Evolutionary conservation across 148 eudicot species (phyloP).

Genomic region (Silene latifolia): DNA sequence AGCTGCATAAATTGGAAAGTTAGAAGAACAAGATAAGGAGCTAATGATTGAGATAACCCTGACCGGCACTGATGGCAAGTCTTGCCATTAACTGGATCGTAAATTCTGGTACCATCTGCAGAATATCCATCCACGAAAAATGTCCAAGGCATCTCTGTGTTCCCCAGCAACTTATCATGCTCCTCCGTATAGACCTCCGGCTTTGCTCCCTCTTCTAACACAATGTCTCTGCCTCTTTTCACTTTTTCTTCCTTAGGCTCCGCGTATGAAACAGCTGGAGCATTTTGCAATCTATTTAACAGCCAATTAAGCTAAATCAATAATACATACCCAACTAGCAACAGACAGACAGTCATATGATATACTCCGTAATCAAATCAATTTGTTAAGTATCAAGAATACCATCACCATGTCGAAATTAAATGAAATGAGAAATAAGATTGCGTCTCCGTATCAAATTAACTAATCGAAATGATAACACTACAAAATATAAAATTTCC

Average conservation of each 20-base stretch:
- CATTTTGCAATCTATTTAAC: constrained; percentile 58
- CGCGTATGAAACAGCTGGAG: constrained; percentile 55
- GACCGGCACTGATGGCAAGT: constrained; percentile 99
- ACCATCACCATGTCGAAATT: too few species aligned
- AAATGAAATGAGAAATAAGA: too few species aligned
- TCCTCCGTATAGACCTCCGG: constrained; percentile 83
- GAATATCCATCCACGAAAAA: constrained; percentile 79
- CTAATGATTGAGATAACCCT: neutral
- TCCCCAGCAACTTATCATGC: constrained; percentile 80
- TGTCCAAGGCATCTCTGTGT: constrained; percentile 65
- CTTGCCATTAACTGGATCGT: constrained; percentile 69
- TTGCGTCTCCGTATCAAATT: too few species aligned
- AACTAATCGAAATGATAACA: too few species aligned
- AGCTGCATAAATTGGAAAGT: neutral
- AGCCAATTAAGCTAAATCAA: neutral
- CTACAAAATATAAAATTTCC: too few species aligned
- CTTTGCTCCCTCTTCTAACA: constrained; percentile 52
- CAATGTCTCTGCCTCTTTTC: constrained; percentile 20
- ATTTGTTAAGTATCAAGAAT: too few species aligned
- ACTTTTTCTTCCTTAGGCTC: constrained; percentile 51
- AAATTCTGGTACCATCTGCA: constrained; percentile 66
- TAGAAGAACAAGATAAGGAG: neutral
- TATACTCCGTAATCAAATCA: too few species aligned
- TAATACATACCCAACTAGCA: neutral
- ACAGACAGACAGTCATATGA: neutral